Evolutionary conservation across 2,329 filamentous ascomycete genomes (phyloP).

Genomic region (Amauroascus verrucosus): DNA sequence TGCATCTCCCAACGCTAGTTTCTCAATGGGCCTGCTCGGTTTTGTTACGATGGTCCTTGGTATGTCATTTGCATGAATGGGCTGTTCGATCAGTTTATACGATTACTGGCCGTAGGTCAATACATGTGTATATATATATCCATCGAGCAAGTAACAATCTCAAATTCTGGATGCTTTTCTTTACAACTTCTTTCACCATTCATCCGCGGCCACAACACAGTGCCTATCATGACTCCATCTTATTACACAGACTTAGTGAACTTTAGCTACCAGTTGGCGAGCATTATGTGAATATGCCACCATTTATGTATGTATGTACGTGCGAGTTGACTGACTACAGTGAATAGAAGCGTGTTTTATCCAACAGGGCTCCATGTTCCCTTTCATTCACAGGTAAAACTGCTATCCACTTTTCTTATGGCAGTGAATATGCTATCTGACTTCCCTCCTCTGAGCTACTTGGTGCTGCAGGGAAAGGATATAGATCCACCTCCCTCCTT

Average conservation of each 20-base stretch:
- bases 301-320: too few relatives aligned
- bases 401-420: not conserved
- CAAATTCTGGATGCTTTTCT: too few relatives aligned
- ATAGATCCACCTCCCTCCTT: not conserved
- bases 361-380: too few relatives aligned
- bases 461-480: not conserved
- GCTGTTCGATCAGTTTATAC: not conserved
- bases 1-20: not conserved
- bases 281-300: too few relatives aligned
- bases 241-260: not conserved
- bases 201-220: too few relatives aligned
- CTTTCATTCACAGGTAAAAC: not conserved
- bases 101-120: not conserved
- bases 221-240: too few relatives aligned
- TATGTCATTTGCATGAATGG: not conserved
- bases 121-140: not conserved
- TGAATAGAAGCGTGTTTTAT: not conserved
- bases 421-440: not conserved
- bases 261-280: not conserved
- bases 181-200: not conserved
- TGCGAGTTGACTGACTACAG: too few relatives aligned
- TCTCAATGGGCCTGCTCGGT: slow-evolving; percentile 1
- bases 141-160: too few relatives aligned
- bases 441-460: not conserved
- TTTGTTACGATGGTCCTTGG: not conserved